Percentiles rank a stretch among this genome's conserved stretches.
These are phyloP conservation scores for Lentinula novae-zelandiae DNA, from an alignment of 1,284 basidiomycete species.

Conservation along the genomic window DNA sequence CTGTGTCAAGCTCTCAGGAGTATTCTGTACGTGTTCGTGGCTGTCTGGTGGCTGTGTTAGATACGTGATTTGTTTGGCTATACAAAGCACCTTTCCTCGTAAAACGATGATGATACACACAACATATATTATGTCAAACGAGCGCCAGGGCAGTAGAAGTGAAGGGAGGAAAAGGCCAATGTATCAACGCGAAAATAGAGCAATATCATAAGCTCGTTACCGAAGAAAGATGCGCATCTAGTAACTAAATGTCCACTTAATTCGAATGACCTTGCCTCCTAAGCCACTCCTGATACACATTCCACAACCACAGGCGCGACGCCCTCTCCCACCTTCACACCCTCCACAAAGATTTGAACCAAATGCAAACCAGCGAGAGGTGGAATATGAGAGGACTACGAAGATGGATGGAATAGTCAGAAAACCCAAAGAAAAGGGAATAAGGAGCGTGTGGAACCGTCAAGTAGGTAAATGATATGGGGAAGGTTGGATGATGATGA, in stretches of 20 bases:
- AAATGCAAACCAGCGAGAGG: conserved; percentile 25
- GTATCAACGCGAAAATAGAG: not conserved
- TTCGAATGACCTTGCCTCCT: not conserved
- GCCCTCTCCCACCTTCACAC: conserved; percentile 72
- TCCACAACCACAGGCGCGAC: conserved; percentile 39
- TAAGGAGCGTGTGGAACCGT: conserved; percentile 19
- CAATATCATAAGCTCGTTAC: not conserved
- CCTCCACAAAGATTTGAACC: conserved; percentile 35
- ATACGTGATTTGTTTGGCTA: not conserved
- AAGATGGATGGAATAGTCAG: conserved; percentile 26
- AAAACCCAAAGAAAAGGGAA: conserved; percentile 22
- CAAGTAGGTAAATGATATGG: conserved; percentile 1
- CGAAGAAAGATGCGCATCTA: not conserved
- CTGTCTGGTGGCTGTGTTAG: not conserved
- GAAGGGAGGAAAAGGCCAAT: not conserved
- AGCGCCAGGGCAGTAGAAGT: conserved; percentile 4
- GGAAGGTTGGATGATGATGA: conserved; percentile 3
- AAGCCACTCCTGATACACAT: conserved; percentile 11
- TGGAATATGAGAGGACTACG: conserved; percentile 67
- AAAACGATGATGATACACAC: not conserved
- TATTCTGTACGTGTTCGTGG: conserved; percentile 19
- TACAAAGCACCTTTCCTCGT: not conserved
- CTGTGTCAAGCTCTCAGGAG: conserved; percentile 31
- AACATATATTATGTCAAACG: not conserved
- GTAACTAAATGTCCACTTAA: not conserved